These are phyloP conservation scores for Guillardia theta DNA, from an alignment of 78 protist species.

Conservation along the genomic window DNA sequence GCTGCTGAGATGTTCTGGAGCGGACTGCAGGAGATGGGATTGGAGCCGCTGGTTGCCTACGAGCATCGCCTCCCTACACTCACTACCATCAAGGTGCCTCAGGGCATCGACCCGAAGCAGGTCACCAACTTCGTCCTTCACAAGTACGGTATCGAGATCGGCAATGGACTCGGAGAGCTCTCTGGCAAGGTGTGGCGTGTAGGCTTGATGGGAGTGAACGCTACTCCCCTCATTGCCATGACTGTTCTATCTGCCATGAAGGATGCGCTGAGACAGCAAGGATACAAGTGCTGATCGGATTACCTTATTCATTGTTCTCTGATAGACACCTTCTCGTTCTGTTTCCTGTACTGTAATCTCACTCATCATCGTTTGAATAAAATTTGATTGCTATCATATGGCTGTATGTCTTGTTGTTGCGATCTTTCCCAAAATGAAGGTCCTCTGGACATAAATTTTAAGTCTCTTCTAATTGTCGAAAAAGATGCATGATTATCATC, in stretches of 20 bases:
- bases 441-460: no score
- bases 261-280: constrained; percentile 49
- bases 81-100: constrained; percentile 63
- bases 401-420: not conserved
- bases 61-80: constrained; percentile 59
- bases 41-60: constrained; percentile 19
- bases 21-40: constrained; percentile 51
- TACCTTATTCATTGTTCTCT: no score
- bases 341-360: no score
- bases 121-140: constrained; percentile 52
- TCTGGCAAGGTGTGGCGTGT: constrained; percentile 67
- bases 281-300: not conserved
- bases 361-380: no score
- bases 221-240: constrained; percentile 43
- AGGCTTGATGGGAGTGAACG: constrained; percentile 72
- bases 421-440: no score
- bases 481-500: no score
- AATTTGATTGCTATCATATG: no score
- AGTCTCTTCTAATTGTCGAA: no score
- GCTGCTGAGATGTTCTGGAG: constrained; percentile 45
- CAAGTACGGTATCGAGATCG: constrained; percentile 68
- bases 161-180: constrained; percentile 67
- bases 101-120: constrained; percentile 59
- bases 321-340: no score
- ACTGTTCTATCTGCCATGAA: constrained; percentile 41